Evolutionary conservation across 495 filamentous ascomycete species (phyloP).

Genomic region (Aspergillus olivimuriae): DNA sequence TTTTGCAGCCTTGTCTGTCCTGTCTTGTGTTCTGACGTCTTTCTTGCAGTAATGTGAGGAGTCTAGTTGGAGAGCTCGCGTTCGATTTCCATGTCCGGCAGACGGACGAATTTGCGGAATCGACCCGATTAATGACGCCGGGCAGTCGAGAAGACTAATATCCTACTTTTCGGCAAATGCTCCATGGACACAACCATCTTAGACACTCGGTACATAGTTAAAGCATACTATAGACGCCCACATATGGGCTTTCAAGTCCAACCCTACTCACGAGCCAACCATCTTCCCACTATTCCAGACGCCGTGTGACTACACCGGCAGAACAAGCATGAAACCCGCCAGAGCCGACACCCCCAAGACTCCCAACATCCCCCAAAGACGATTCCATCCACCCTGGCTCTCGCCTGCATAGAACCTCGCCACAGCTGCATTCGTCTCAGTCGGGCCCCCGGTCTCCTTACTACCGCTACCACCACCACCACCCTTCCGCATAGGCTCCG

Average conservation of each 20-base stretch:
- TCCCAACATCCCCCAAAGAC: neutral
- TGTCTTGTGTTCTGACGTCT: neutral
- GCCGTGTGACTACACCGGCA: slow-evolving; percentile 7
- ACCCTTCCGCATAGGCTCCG: neutral
- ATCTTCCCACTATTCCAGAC: too few relatives aligned
- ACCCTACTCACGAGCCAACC: too few relatives aligned
- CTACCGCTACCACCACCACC: too few relatives aligned
- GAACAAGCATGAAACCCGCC: slow-evolving; percentile 1
- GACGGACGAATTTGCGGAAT: slow-evolving; percentile 11
- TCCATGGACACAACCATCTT: too few relatives aligned
- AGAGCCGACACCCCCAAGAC: neutral
- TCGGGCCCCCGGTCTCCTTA: too few relatives aligned
- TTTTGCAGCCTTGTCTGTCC: neutral
- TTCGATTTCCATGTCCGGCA: slow-evolving; percentile 51
- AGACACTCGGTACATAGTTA: too few relatives aligned
- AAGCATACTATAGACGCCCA: too few relatives aligned
- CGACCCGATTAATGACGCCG: slow-evolving; percentile 10
- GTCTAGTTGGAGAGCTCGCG: slow-evolving; percentile 67
- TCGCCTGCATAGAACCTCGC: neutral
- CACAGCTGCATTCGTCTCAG: slow-evolving; percentile 1
- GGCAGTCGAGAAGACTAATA: neutral
- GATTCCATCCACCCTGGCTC: neutral
- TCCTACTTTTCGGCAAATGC: too few relatives aligned
- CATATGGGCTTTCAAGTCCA: too few relatives aligned
- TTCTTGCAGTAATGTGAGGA: slow-evolving; percentile 46